Percentiles rank a stretch among this genome's conserved stretches.
Conservation (phyloP, 2,329 filamentous ascomycete species). For the Fusarium begoniae region DNA sequence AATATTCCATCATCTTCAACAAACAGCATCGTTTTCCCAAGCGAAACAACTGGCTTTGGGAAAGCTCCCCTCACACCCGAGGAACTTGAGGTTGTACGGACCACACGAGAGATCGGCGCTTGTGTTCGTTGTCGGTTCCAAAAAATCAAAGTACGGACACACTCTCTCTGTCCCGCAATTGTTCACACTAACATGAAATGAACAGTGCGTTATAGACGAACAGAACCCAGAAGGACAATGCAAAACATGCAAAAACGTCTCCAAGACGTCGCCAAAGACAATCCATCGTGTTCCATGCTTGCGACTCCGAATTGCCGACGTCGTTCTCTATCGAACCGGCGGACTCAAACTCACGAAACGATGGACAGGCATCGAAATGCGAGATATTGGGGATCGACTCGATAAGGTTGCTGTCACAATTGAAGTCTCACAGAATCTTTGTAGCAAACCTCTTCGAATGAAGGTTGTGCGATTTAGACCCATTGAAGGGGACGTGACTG, state of each 20-base stretch:
- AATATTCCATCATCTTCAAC: neutral
- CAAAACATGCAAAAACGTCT: constrained; percentile 51
- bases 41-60: neutral
- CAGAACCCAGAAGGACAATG: constrained; percentile 49
- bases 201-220: constrained; percentile 51
- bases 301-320: constrained; percentile 54
- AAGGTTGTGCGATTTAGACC: constrained; percentile 55
- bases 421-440: constrained; percentile 51
- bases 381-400: constrained; percentile 51
- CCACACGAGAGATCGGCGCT: constrained; percentile 8
- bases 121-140: constrained; percentile 38
- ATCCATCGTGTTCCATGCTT: constrained; percentile 57
- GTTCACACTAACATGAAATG: neutral
- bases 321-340: constrained; percentile 53
- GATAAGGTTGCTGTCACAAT: constrained; percentile 46
- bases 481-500: constrained; percentile 48
- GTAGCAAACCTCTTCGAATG: constrained; percentile 48
- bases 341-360: constrained; percentile 56
- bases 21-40: neutral
- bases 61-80: neutral
- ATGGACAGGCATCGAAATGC: constrained; percentile 53
- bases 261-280: constrained; percentile 55
- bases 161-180: neutral
- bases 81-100: neutral
- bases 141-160: constrained; percentile 30